Evolutionary conservation across 2,329 filamentous ascomycete genomes (phyloP).

Genomic region (Lasiodiplodia citricola): DNA sequence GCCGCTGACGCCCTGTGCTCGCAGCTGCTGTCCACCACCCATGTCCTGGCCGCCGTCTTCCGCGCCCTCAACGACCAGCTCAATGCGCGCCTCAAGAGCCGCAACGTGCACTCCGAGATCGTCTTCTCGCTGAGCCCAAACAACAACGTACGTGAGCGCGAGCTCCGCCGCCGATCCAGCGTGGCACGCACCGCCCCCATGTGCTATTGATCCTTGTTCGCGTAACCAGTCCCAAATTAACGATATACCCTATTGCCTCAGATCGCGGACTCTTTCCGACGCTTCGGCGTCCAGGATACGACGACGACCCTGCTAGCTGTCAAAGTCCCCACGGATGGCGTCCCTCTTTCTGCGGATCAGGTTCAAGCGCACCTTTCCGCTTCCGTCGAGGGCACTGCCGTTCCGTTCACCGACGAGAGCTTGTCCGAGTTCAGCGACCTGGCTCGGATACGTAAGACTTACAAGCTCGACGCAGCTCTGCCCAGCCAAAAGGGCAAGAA

Average conservation of each 20-base stretch:
- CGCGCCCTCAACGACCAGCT: slow-evolving; percentile 73
- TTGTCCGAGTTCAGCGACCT: slow-evolving; percentile 52
- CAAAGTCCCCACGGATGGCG: slow-evolving; percentile 67
- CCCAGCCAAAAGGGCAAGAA: slow-evolving; percentile 33
- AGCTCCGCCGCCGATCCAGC: slow-evolving; percentile 1
- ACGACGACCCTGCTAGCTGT: slow-evolving; percentile 78
- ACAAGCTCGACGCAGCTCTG: slow-evolving; percentile 74
- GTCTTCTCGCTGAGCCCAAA: slow-evolving; percentile 80
- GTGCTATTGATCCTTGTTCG: background rate
- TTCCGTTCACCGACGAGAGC: slow-evolving; percentile 67
- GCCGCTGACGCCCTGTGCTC: slow-evolving; percentile 2
- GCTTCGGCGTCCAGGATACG: slow-evolving; percentile 77
- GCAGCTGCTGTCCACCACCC: slow-evolving; percentile 72
- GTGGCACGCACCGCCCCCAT: slow-evolving; percentile 13
- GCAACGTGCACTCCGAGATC: slow-evolving; percentile 88
- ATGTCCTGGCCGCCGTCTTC: slow-evolving; percentile 77
- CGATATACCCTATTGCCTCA: slow-evolving; percentile 42
- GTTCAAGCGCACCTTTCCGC: slow-evolving; percentile 65
- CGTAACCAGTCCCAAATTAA: slow-evolving; percentile 17
- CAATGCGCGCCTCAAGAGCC: slow-evolving; percentile 70
- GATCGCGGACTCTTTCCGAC: slow-evolving; percentile 91
- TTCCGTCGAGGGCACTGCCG: slow-evolving; percentile 65
- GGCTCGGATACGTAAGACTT: slow-evolving; percentile 65
- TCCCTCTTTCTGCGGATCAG: slow-evolving; percentile 50
- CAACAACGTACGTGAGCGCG: slow-evolving; percentile 69